phyloP scores from a whole-genome alignment of 73 alveolate species.

The Paramecium primaurelia region DNA sequence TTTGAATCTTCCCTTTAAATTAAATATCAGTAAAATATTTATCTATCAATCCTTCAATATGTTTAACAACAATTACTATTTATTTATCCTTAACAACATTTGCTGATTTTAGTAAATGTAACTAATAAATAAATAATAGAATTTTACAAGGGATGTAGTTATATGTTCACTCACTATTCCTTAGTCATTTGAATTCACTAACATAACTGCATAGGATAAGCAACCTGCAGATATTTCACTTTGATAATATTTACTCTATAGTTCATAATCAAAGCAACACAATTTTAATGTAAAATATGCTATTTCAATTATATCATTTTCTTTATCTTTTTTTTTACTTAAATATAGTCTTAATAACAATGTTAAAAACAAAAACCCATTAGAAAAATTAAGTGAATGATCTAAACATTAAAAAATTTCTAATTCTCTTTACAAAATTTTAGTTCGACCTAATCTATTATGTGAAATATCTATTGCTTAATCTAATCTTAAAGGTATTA shows the following conservation, averaged over 20 bases:
- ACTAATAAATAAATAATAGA: not conserved
- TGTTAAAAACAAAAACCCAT: not conserved
- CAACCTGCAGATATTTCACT: conserved; percentile 8
- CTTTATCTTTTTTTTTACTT: not conserved
- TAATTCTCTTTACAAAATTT: not conserved
- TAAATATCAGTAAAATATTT: not conserved
- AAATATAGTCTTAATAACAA: not conserved
- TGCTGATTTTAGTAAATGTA: not conserved
- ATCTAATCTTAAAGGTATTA: not conserved
- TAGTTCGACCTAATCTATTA: not conserved
- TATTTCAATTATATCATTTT: not conserved
- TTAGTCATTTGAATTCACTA: not conserved
- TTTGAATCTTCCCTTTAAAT: not conserved
- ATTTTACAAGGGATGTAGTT: not conserved
- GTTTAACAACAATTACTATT: not conserved
- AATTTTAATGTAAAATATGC: not conserved
- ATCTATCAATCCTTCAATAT: not conserved
- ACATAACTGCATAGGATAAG: not conserved
- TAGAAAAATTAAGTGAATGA: not conserved
- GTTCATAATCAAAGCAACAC: not conserved
- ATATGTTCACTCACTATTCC: not conserved
- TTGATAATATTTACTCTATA: not conserved
- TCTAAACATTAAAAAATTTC: not conserved
- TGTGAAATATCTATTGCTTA: not conserved
- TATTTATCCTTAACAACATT: not conserved